Conservation (phyloP, 768 basidiomycete species). For the Obba rivulosa region DNA sequence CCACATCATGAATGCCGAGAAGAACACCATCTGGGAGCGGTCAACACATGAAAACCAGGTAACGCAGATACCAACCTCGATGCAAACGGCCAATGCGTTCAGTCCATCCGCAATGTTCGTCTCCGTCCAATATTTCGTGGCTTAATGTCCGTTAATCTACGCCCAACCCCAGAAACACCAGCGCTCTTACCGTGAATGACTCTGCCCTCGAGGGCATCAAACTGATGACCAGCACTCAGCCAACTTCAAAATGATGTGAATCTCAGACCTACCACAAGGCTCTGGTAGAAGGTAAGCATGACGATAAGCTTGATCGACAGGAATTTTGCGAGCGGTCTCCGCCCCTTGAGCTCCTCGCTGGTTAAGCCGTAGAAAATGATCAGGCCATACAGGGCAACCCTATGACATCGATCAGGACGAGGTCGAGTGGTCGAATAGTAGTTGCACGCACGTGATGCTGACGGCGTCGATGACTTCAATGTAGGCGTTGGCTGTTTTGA, state of each 20-base stretch:
- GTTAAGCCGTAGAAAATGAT: constrained; percentile 80
- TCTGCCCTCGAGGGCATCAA: constrained; percentile 56
- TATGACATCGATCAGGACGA: constrained; percentile 20
- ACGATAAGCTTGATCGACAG: constrained; percentile 82
- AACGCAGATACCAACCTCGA: constrained; percentile 52
- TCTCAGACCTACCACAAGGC: constrained; percentile 51
- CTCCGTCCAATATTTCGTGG: constrained; percentile 76
- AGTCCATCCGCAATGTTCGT: constrained; percentile 84
- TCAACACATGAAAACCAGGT: neutral
- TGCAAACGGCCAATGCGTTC: constrained; percentile 74
- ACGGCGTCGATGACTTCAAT: constrained; percentile 70
- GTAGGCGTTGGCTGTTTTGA: constrained; percentile 63
- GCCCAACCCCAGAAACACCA: neutral
- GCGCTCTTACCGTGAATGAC: constrained; percentile 56
- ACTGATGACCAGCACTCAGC: constrained; percentile 35
- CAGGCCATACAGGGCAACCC: constrained; percentile 82
- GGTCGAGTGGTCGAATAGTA: neutral
- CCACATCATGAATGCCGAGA: constrained; percentile 76
- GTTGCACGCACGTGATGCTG: constrained; percentile 61
- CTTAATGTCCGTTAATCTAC: constrained; percentile 24
- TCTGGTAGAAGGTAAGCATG: constrained; percentile 87
- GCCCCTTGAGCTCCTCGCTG: constrained; percentile 70
- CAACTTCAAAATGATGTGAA: no score
- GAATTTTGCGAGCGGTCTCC: constrained; percentile 81
- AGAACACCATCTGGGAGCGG: constrained; percentile 69